Evolutionary conservation across 2,329 filamentous ascomycete genomes (phyloP), one percentile per base, ranked within the genome.

Genomic region (Atkinsonella texensis): DNA sequence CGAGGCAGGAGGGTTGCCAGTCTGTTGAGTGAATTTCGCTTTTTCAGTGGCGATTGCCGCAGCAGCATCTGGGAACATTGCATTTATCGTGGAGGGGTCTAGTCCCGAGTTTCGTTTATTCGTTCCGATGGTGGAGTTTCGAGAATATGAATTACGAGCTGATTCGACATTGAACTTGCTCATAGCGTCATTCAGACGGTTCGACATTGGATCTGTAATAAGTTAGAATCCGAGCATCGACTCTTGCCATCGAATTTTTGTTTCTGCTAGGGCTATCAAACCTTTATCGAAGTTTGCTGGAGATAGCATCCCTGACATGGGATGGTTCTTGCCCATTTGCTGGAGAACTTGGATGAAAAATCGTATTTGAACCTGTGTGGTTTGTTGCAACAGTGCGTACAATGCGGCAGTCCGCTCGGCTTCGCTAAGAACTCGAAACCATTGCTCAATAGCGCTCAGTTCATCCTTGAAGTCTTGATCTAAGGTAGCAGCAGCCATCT

Each of bases 401-500:
- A 97, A 73, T 47, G 93, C 93, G 55, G 93, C 93, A 18, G 93
- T 98, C 56, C 93, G 81, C 71, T 98, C 93, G 31, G 93, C 90
- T 71, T 97, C 93, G 64, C 91, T 97, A 57, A 98, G 75, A 50
- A 98, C 93, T 56, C 90, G 85, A 70, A 98, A 98, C 93, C 93
- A 98, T 74, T 98, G 93, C 72, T 98, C 93, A 64, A 98, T 98
- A 59, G 93, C 93, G 66, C 89, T 96, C 55, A 98, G 80, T 70
- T 98, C 93, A 70, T 97, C 93, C 74, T 98, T 98, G 76, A 98
- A 98, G 66, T 98, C 93, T 73, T 98, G 93, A 66, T 98, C 93
- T 51, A 97, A 75, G n/a, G 93, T 97, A 31, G 93, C 93, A 33
- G 91, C 90, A 43, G 93, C 93, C 93, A 98, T 98, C 68, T 98